phyloP scores from a whole-genome alignment of 2,329 filamentous ascomycete species.

The Moelleriella libera region DNA sequence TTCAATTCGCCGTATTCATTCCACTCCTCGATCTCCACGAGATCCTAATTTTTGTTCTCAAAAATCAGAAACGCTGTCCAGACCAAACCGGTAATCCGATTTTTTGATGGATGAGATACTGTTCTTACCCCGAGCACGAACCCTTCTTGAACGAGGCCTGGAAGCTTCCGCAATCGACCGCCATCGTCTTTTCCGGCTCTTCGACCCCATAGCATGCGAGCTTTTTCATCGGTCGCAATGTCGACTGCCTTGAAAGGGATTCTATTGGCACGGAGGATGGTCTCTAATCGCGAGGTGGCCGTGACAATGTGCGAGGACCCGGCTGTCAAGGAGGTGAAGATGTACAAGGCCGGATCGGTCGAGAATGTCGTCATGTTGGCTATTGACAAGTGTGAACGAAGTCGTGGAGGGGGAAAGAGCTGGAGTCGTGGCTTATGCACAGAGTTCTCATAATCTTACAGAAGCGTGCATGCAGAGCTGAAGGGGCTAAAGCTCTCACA shows the following conservation, averaged over 20 bases:
- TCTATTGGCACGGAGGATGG: constrained; percentile 87
- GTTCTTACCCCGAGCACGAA: constrained; percentile 64
- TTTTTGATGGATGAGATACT: neutral
- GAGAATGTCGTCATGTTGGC: constrained; percentile 28
- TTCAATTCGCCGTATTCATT: constrained; percentile 96
- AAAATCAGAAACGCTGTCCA: neutral
- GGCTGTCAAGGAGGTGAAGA: constrained; percentile 91
- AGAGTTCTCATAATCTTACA: too few species aligned
- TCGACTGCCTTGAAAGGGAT: constrained; percentile 90
- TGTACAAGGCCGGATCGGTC: constrained; percentile 64
- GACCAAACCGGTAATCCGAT: neutral
- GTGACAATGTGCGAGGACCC: constrained; percentile 95
- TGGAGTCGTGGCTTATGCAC: too few species aligned
- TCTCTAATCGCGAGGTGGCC: constrained; percentile 88
- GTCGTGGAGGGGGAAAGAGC: too few species aligned
- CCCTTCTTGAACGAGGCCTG: constrained; percentile 77
- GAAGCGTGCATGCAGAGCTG: too few species aligned
- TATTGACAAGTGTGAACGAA: neutral
- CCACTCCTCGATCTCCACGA: constrained; percentile 94
- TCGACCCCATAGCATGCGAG: constrained; percentile 77
- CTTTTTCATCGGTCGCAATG: constrained; percentile 77
- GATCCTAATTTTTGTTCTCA: constrained; percentile 55
- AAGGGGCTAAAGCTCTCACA: too few species aligned
- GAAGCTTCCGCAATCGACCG: constrained; percentile 61
- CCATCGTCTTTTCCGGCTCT: constrained; percentile 57